Percentiles rank a stretch among this genome's conserved stretches.
Conservation (phyloP, 1,284 basidiomycete genomes). For the Mycena sp. region DNA sequence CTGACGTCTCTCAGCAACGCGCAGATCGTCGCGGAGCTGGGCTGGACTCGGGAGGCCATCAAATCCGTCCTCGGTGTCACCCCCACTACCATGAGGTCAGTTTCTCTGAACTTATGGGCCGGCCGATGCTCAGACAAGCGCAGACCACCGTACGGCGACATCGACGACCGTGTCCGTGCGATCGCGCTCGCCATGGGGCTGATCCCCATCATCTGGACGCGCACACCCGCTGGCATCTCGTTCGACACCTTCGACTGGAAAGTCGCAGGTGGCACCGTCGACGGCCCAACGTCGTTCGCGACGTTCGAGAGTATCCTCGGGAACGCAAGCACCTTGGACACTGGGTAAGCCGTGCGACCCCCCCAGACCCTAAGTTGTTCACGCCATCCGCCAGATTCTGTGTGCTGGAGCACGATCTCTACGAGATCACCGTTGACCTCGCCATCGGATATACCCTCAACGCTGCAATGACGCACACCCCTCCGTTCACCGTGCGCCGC, state of each 20-base stretch:
- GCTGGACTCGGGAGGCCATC: constrained; percentile 91
- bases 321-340: constrained; percentile 65
- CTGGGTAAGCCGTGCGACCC: constrained; percentile 52
- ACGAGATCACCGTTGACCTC: constrained; percentile 86
- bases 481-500: constrained; percentile 73
- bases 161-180: constrained; percentile 86
- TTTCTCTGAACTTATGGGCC: background rate
- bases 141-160: constrained; percentile 69
- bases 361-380: too few relatives aligned
- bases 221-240: constrained; percentile 39
- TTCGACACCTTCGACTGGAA: constrained; percentile 91
- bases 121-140: background rate
- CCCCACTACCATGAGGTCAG: constrained; percentile 65
- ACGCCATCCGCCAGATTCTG: constrained; percentile 69
- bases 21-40: constrained; percentile 93
- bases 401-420: constrained; percentile 90
- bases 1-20: constrained; percentile 87
- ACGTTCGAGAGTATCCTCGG: constrained; percentile 70
- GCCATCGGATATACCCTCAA: constrained; percentile 89
- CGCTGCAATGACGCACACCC: constrained; percentile 66
- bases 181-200: constrained; percentile 87
- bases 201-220: constrained; percentile 84
- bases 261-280: constrained; percentile 77
- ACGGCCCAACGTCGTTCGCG: constrained; percentile 61
- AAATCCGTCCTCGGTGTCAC: constrained; percentile 80